phyloP scores from a whole-genome alignment of 306 rosid species.

The Mimosa pudica region DNA sequence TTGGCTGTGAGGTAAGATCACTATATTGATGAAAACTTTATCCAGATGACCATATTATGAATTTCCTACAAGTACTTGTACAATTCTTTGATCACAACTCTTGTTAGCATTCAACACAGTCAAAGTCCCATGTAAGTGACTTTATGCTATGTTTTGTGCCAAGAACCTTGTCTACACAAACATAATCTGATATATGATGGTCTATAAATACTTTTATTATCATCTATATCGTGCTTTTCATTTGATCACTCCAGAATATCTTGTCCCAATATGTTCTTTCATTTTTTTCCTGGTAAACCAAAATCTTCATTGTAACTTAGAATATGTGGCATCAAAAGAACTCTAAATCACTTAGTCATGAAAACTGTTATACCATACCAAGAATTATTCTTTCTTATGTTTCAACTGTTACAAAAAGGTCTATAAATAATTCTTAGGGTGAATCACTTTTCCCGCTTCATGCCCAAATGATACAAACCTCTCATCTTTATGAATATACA shows the following conservation, averaged over 20 bases:
- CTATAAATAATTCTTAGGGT: not conserved
- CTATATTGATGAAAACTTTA: conserved; percentile 2
- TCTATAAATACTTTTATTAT: no score
- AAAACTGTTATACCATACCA: not conserved
- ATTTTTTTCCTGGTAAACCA: no score
- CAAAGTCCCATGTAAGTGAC: conserved; percentile 10
- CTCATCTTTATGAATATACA: not conserved
- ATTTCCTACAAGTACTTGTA: not conserved
- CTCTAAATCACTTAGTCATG: not conserved
- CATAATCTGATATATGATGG: not conserved
- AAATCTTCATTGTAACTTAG: not conserved
- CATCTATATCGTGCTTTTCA: not conserved
- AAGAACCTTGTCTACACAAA: not conserved
- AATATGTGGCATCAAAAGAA: not conserved
- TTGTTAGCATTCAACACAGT: not conserved
- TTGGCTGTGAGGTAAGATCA: conserved; percentile 74
- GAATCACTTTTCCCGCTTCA: not conserved
- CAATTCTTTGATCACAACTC: conserved; percentile 13
- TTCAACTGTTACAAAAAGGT: not conserved
- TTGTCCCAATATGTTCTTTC: not conserved
- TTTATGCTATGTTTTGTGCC: conserved; percentile 11
- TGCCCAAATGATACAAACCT: not conserved
- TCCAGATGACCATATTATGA: conserved; percentile 4
- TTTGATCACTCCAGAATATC: not conserved
- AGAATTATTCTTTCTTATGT: not conserved